A percentile compares a stretch with the other conserved stretches of the same genome.
These are phyloP conservation scores for Lentinus tigrinus DNA, from an alignment of 768 basidiomycete genomes.

Conservation along the genomic window DNA sequence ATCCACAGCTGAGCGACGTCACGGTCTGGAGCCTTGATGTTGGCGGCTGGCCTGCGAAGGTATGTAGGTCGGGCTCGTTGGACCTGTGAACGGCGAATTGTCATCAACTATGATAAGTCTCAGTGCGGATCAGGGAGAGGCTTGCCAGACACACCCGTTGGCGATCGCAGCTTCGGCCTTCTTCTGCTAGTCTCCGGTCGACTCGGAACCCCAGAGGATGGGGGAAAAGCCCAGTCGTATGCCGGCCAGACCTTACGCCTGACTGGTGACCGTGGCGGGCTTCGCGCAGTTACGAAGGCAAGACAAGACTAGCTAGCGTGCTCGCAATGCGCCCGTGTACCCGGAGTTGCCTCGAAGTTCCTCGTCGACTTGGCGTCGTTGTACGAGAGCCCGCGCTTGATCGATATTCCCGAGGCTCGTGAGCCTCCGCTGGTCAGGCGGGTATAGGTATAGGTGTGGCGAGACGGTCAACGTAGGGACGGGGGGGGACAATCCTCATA, in stretches of 20 bases:
- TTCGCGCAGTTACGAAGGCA: no score
- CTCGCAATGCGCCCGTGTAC: slow-evolving; percentile 5
- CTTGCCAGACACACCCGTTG: slow-evolving; percentile 22
- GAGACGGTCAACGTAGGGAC: no score
- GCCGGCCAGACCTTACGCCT: no score
- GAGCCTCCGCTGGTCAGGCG: no score
- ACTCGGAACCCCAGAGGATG: slow-evolving; percentile 25
- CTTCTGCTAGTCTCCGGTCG: slow-evolving; percentile 18
- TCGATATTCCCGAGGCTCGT: no score
- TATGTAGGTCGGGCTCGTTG: no score
- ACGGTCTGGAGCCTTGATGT: slow-evolving; percentile 21
- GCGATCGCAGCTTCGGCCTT: slow-evolving; percentile 25
- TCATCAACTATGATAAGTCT: no score
- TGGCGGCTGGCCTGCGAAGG: slow-evolving; percentile 9
- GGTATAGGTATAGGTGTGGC: no score
- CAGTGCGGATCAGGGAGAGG: no score
- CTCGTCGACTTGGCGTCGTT: slow-evolving; percentile 17
- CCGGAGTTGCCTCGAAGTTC: slow-evolving; percentile 14
- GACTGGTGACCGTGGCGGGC: no score
- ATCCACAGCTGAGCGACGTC: slow-evolving; percentile 24
- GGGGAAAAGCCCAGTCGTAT: slow-evolving; percentile 7
- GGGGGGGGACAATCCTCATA: no score
- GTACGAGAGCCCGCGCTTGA: slow-evolving; percentile 27
- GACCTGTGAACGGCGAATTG: no score
- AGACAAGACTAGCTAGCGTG: background rate